phyloP scores from a whole-genome alignment of 768 basidiomycete genomes.

The Termitomyces bulborhizus region DNA sequence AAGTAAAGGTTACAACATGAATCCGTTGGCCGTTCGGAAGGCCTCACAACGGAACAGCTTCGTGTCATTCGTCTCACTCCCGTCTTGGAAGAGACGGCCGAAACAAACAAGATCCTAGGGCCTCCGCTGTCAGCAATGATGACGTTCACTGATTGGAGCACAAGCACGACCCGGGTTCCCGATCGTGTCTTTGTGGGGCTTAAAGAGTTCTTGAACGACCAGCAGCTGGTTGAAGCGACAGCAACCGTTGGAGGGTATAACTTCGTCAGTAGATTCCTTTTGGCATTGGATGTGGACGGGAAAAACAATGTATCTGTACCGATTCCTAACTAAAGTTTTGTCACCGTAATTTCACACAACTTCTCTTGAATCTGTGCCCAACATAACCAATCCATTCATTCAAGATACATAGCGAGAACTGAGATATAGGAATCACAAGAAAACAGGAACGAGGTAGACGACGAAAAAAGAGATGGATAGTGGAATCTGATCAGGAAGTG shows the following conservation, averaged over 20 bases:
- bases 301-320: slow-evolving; percentile 22
- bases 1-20: slow-evolving; percentile 24
- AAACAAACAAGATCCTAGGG: slow-evolving; percentile 14
- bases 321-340: slow-evolving; percentile 11
- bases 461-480: slow-evolving; percentile 2
- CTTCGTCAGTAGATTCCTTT: slow-evolving; percentile 23
- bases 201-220: slow-evolving; percentile 16
- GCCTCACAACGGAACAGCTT: slow-evolving; percentile 23
- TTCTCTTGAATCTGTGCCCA: neutral
- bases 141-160: slow-evolving; percentile 23
- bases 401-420: slow-evolving; percentile 6
- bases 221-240: slow-evolving; percentile 22
- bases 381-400: neutral
- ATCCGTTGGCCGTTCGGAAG: slow-evolving; percentile 24
- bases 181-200: slow-evolving; percentile 17
- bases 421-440: slow-evolving; percentile 1
- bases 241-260: slow-evolving; percentile 24
- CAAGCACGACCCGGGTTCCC: slow-evolving; percentile 18
- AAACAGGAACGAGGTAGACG: neutral
- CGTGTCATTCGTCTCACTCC: slow-evolving; percentile 19
- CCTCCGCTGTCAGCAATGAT: slow-evolving; percentile 20
- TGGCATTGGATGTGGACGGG: slow-evolving; percentile 22
- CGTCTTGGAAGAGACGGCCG: slow-evolving; percentile 6
- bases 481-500: neutral
- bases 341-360: neutral